Evolutionary conservation across 2,329 filamentous ascomycete species (phyloP).

Genomic region (Ambrosiella cleistominuta): DNA sequence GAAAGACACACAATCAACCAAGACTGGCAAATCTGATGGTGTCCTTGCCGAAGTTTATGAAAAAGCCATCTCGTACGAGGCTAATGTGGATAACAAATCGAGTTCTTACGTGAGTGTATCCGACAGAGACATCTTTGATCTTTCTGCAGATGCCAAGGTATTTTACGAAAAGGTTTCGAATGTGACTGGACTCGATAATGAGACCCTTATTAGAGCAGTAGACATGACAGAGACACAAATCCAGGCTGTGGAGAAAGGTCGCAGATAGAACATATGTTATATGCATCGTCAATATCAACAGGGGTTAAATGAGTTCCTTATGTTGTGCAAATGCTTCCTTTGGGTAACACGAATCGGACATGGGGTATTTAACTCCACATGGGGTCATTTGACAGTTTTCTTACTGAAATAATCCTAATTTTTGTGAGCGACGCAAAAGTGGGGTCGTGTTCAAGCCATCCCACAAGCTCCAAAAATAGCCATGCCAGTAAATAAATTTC

Average conservation of each 20-base stretch:
- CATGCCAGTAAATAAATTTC: constrained; percentile 2
- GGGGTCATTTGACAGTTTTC: neutral
- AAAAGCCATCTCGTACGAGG: neutral
- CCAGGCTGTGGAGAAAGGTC: constrained; percentile 5
- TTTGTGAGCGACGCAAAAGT: constrained; percentile 1
- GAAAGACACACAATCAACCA: neutral
- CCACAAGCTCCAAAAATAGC: constrained; percentile 7
- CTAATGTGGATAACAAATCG: neutral
- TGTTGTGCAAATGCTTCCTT: neutral
- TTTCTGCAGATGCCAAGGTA: constrained; percentile 8
- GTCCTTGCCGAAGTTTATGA: neutral
- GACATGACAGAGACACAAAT: constrained; percentile 13
- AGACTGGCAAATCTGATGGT: no score
- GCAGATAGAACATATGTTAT: neutral
- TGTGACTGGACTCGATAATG: constrained; percentile 6
- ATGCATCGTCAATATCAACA: neutral
- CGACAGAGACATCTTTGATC: constrained; percentile 8
- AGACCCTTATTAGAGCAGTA: constrained; percentile 11
- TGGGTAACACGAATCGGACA: neutral
- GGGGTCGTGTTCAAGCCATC: neutral
- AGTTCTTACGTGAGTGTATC: constrained; percentile 4
- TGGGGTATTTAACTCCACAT: neutral
- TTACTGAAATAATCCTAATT: neutral
- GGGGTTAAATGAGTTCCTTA: no score
- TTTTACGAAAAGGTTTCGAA: constrained; percentile 13